Evolutionary conservation across 306 rosid genomes (phyloP), one percentile per base, ranked within the genome.

Genomic region (Biancaea sappan): DNA sequence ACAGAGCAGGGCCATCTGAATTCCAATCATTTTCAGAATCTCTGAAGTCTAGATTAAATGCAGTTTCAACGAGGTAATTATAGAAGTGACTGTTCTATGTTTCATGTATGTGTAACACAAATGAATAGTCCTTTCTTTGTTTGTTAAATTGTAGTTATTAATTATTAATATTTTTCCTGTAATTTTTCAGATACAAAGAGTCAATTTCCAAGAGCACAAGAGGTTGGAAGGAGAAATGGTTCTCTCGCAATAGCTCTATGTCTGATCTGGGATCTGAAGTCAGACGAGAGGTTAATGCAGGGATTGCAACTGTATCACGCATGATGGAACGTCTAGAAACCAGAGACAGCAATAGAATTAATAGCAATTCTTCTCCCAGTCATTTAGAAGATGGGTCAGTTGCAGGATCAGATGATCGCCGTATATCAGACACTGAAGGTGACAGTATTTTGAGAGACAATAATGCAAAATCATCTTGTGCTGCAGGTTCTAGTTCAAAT

Each of bases 171-270:
- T 77, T 50, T 25, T 24, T 57, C 64, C 6, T 43, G 32, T 28
- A 13, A n/a, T n/a, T 26, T 82, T 46, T 64, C 76, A 94, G 99
- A 83, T 91, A 92, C 89, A 94, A 91, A 80, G 99, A 94, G 69
- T 94, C 99, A 8, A 94, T 94, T 79, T 86, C 96, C 53, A 94
- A 90, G 85, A 88, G 96, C 88, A 92, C 99, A 6, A 86, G 82
- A 86, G 93, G 97, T 34, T 94, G 99, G 99, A 94, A 80, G 88
- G 99, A 94, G 76, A 94, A 89, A 79, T 83, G 91, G 79, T 94
- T 91, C 81, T 91, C 98, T 75, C 96, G 96, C 69, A 88, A 89
- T 66, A 79, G 86, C 58, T 62, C 97, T 47, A 79, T 90, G 94
- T 63, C 93, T 74, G 97, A 94, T 64, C 67, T 88, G 72, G 97